Evolutionary conservation across 2,329 filamentous ascomycete genomes (phyloP), one percentile per base, ranked within the genome.

Genomic region (Apiospora phragmitis): DNA sequence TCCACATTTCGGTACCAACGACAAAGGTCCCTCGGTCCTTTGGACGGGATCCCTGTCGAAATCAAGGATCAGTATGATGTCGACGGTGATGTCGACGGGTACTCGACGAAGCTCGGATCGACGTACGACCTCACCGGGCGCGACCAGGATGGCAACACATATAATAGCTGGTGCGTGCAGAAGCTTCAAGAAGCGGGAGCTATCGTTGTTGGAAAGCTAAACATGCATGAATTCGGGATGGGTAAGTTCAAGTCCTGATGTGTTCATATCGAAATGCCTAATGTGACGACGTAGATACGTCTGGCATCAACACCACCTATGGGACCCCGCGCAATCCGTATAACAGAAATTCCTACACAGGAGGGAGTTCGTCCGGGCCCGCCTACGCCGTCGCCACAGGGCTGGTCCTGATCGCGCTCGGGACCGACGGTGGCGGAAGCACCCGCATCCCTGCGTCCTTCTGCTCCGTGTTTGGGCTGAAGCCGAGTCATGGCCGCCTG

Each of bases 1-100:
- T 86, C 85, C 0, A 85, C 85, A 0, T 72, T 77, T 47, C 79
- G 85, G 1, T 87, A 87, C 76, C 81, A 86, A 73, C 83, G 87
- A 65, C 87, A 88, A 1, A 85, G 85, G 70, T 83, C 90, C 0
- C 80, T 93, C 4, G 88, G 91, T 0, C 85, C 88, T 0, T 83
- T 95, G 0, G 93, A 94, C 75, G 93, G 93, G 9, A 87, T 95
- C 0, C 93, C 92, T 0, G 88, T 94, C 6, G 91, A 89, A 0
- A 87, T 94, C 67, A 95, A 95, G 81, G 93, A 95, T 75, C 92
- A 94, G 78, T 89, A 93, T 67, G 90, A 94, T 77, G 81, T 95
- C 32, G 88, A 89, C n/a, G 93, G 92, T 67, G 90, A 94, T 77
- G 81, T 95, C 32, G 88, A 89, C n/a, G 93, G 92, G 0, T 94